A percentile compares a stretch with the other conserved stretches of the same genome.
Evolutionary conservation across 2,329 filamentous ascomycete species (phyloP).

Genomic region (Aspergillus terreus): DNA sequence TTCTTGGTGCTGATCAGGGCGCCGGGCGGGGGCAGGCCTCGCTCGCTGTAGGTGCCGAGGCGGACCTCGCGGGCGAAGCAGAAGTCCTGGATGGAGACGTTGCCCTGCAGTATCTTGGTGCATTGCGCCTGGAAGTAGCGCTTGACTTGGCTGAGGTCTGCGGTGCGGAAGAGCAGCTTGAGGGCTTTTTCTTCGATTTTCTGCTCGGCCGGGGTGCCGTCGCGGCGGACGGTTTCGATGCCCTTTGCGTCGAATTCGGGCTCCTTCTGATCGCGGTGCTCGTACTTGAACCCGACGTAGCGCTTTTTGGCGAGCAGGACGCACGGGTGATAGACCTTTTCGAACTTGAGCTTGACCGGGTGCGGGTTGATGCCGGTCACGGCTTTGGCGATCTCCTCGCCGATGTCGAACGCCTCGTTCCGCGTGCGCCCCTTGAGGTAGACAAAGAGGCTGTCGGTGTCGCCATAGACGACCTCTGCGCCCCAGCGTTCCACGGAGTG

Average conservation of each 20-base stretch:
- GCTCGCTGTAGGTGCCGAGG: conserved; percentile 81
- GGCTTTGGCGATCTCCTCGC: conserved; percentile 82
- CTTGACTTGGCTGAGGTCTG: conserved; percentile 86
- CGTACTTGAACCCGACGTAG: conserved; percentile 97
- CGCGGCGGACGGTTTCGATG: conserved; percentile 92
- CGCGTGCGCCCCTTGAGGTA: conserved; percentile 81
- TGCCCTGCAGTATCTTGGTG: conserved; percentile 83
- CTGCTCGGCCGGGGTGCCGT: conserved; percentile 92
- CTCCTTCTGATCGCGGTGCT: conserved; percentile 66
- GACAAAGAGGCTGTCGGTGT: conserved; percentile 93
- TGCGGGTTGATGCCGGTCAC: conserved; percentile 87
- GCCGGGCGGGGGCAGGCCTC: conserved; percentile 75
- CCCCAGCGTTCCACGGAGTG: conserved; percentile 84
- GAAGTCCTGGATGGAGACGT: conserved; percentile 89
- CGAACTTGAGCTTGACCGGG: conserved; percentile 93
- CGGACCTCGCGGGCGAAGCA: conserved; percentile 92
- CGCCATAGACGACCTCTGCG: conserved; percentile 95
- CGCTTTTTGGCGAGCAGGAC: conserved; percentile 93
- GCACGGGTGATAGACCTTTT: conserved; percentile 97
- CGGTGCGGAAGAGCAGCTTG: conserved; percentile 82
- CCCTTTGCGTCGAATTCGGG: conserved; percentile 97
- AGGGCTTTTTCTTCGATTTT: conserved; percentile 93
- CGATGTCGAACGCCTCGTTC: conserved; percentile 87
- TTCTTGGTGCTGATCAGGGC: conserved; percentile 81
- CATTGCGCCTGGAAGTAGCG: conserved; percentile 86